Evolutionary conservation across 371 early-diverging fungal genomes (phyloP), one percentile per base, ranked within the genome.

Genomic region (Mucor circinelloides): DNA sequence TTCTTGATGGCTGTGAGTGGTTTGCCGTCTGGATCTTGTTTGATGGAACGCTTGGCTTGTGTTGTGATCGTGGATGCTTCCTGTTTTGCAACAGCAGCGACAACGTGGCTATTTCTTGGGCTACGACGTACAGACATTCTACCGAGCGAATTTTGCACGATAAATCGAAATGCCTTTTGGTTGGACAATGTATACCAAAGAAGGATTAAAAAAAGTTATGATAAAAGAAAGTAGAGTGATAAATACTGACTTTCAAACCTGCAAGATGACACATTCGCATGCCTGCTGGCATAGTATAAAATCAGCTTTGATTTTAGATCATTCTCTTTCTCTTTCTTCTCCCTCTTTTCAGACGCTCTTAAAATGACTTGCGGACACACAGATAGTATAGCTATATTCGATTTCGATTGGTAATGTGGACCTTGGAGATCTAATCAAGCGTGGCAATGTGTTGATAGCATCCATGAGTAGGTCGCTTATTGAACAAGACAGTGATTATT

Each of bases 401-500:
- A 92, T 72, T 92, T 92, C 74, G 92, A 92, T 82, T 90, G 88
- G 88, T 87, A 83, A 54, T 1, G 25, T 25, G 21, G 2, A 12
- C 2, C 4, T 23, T 46, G 17, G 25, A 23, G 50, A 19, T 8
- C 2, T 50, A 12, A 13, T 13, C 21, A 3, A 23, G 25, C 6
- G 23, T 50, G 23, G 9, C n/a, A 25, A 25, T 50, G 42, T 12
- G 21, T 3, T 50, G 8, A 23, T 50, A 4, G 23, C 21, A 25
- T 25, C n/a, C n/a, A n/a, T 1, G 10, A 28, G 12, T 27, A 89
- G 89, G 87, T 89, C 93, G 6, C 74, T 91, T 66, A 87, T 93
- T 32, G 92, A 93, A 52, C 80, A 88, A 28, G 91, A 93, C 69
- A 88, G 87, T 52, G 93, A 93, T 66, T 67, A 79, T 57, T 89